Percentiles rank a stretch among this genome's conserved stretches.
phyloP scores from a whole-genome alignment of 495 filamentous ascomycete species.

The Neurospora sp. region DNA sequence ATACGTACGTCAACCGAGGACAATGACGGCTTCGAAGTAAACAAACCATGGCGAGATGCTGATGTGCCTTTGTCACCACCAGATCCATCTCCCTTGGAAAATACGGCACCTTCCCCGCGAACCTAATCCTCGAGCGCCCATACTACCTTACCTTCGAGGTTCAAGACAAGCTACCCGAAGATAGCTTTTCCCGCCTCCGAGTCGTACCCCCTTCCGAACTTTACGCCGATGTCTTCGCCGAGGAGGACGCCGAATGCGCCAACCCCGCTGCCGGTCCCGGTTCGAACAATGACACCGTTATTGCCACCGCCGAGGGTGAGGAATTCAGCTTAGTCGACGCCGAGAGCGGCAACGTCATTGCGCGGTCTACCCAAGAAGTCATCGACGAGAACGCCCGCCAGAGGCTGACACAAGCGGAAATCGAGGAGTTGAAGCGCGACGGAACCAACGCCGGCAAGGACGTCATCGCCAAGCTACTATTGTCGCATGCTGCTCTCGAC shows the following conservation, averaged over 20 bases:
- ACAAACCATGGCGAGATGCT: conserved; percentile 4
- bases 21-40: background rate
- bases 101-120: conserved; percentile 79
- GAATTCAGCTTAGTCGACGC: conserved; percentile 37
- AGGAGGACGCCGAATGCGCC: conserved; percentile 31
- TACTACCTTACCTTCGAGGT: conserved; percentile 89
- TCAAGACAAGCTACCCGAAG: conserved; percentile 51
- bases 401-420: conserved; percentile 72
- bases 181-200: conserved; percentile 51
- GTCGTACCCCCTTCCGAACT: conserved; percentile 74
- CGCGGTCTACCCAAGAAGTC: conserved; percentile 69
- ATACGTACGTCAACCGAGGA: conserved; percentile 53
- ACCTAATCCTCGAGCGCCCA: conserved; percentile 76
- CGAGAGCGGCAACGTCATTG: conserved; percentile 45
- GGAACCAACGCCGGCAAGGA: conserved; percentile 73
- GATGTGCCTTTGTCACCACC: background rate
- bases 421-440: conserved; percentile 79
- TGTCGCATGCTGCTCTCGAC: conserved; percentile 74
- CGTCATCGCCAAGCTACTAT: conserved; percentile 74
- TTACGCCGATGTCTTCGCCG: conserved; percentile 66
- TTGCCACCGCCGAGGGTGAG: conserved; percentile 18
- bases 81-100: conserved; percentile 81
- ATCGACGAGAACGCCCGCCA: conserved; percentile 76
- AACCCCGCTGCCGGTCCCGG: conserved; percentile 21
- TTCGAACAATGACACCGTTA: conserved; percentile 18